These are phyloP conservation scores for Diaporthe ampelina DNA, from an alignment of 2,329 filamentous ascomycete genomes.

Conservation along the genomic window DNA sequence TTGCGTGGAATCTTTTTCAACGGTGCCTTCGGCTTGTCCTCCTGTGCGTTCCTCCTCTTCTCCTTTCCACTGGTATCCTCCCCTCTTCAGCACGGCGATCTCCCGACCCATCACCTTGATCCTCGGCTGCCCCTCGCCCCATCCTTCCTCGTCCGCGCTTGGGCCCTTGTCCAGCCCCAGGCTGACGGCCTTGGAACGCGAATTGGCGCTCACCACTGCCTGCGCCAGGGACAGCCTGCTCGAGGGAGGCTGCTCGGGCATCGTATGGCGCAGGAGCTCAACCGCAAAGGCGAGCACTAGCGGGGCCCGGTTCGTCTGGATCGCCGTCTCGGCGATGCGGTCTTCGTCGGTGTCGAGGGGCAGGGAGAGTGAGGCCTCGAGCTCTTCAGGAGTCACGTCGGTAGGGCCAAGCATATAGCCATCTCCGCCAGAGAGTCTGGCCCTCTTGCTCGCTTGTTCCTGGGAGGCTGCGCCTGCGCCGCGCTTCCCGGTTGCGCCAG, in stretches of 20 bases:
- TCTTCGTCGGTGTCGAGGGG: conserved; percentile 71
- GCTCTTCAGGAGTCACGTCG: conserved; percentile 65
- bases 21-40: conserved; percentile 31
- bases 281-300: conserved; percentile 86
- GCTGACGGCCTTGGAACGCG: conserved; percentile 80
- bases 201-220: conserved; percentile 86
- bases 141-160: conserved; percentile 77
- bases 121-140: conserved; percentile 81
- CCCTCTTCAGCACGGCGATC: conserved; percentile 81
- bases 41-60: conserved; percentile 50
- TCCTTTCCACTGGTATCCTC: conserved; percentile 76
- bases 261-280: conserved; percentile 80
- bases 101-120: conserved; percentile 81
- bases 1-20: background rate
- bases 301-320: conserved; percentile 86
- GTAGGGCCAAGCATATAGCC: conserved; percentile 49
- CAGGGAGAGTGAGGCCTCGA: conserved; percentile 74
- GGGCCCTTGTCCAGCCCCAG: conserved; percentile 78
- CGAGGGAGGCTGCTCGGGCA: conserved; percentile 88
- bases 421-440: conserved; percentile 47
- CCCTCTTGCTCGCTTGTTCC: conserved; percentile 50
- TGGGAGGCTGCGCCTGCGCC: conserved; percentile 36
- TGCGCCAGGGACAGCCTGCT: conserved; percentile 87
- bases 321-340: conserved; percentile 66
- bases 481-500: conserved; percentile 50